A percentile compares a stretch with the other conserved stretches of the same genome.
Evolutionary conservation across 495 filamentous ascomycete genomes (phyloP).

Genomic region (Hypoxylon crocopeplum): DNA sequence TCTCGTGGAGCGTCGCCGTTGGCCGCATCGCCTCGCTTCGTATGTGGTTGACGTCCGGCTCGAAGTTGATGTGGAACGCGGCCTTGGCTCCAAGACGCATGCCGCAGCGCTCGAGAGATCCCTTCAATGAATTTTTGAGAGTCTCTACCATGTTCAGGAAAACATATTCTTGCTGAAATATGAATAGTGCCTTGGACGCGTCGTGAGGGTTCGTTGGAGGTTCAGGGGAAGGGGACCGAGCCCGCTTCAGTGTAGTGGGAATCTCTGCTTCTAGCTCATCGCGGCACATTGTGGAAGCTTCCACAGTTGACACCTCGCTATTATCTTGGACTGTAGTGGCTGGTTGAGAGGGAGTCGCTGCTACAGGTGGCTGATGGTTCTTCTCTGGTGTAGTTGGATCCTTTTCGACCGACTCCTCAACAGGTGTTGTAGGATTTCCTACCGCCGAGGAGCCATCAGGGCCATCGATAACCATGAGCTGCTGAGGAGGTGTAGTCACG

Average conservation of each 20-base stretch:
- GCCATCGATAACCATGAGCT: not conserved
- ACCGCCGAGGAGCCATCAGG: too few relatives aligned
- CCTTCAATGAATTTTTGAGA: not conserved
- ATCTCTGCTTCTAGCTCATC: not conserved
- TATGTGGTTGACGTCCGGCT: not conserved
- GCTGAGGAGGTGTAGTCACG: not conserved
- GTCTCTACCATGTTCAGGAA: not conserved
- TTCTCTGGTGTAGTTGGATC: not conserved
- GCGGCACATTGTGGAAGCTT: slow-evolving; percentile 2
- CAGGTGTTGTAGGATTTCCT: not conserved
- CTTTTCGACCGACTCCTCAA: not conserved
- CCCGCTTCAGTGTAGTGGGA: not conserved
- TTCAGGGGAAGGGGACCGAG: not conserved
- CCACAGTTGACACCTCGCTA: not conserved
- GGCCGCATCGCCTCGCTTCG: not conserved
- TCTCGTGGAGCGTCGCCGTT: not conserved
- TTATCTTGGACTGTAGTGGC: not conserved
- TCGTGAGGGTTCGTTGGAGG: not conserved
- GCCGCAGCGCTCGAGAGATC: not conserved
- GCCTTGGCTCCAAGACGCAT: not conserved
- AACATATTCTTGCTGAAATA: slow-evolving; percentile 6
- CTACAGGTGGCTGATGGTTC: not conserved
- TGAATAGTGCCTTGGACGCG: not conserved
- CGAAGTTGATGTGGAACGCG: not conserved
- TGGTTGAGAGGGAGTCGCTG: not conserved